Evolutionary conservation across 305 asterid genomes (phyloP), one percentile per base, ranked within the genome.

Genomic region (Salvia sclarea): DNA sequence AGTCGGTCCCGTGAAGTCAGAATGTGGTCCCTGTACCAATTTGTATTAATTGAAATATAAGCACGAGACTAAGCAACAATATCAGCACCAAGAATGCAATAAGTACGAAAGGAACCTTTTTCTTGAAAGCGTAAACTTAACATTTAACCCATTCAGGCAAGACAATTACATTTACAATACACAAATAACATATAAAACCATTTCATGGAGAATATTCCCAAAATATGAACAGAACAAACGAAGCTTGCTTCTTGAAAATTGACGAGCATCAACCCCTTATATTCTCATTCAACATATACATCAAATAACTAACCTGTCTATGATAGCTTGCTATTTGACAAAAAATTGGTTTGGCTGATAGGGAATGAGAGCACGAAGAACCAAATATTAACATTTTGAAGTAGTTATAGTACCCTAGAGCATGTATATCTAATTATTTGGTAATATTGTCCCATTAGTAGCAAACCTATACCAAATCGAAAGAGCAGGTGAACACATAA

Each of bases 1-100:
- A 68, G 96, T 89, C 44, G 98, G 97, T 63, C 98, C 96, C 48
- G 95, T 31, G 77, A 88, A 90, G 83, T 93, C 92, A 74, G 98
- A 87, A 75, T 91, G 97, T 13, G 97, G 97, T 37, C 98, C 97
- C 98, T 93, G 84, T 41, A 45, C 67, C 68, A 57, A 72, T 62
- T 61, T 70, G 61, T 47, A 31, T 37, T 30, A 74, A 64, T 58
- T 43, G 24, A 50, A 64, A 58, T 41, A 22, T 25, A 53, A 47
- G 30, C 24, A 31, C 33, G 33, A 54, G 54, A 8, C 31, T 41
- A 55, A 75, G 59, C 44, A 68, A 16, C 53, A 44, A 21, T 6
- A 57, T 37, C 35, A 35, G 22, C 41, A 61, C 22, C 3, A 66
- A 13, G 37, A 53, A 62, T 28, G 33, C 20, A 25, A 58, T 3